phyloP scores from a whole-genome alignment of 805 yeast species.

The Saitoella complicata region DNA sequence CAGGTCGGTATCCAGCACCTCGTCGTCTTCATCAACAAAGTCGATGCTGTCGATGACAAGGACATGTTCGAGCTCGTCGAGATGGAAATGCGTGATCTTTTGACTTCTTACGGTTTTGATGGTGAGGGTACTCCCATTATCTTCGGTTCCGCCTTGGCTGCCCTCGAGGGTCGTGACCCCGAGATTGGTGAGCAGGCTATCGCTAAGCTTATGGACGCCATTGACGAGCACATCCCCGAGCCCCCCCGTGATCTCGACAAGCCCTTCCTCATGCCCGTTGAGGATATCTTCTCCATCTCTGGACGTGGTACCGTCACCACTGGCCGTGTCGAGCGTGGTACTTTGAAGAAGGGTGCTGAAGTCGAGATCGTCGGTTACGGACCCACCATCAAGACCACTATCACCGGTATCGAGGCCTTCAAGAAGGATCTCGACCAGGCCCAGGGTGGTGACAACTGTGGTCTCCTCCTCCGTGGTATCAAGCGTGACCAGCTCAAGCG shows the following conservation, averaged over 20 bases:
- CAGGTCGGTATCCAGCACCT: slow-evolving; percentile 98
- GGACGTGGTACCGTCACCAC: slow-evolving; percentile 99
- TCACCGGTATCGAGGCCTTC: slow-evolving; percentile 98
- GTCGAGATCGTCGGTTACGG: slow-evolving; percentile 90
- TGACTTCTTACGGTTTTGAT: slow-evolving; percentile 82
- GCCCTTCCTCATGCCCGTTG: slow-evolving; percentile 93
- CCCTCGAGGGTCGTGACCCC: slow-evolving; percentile 72
- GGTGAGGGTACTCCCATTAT: slow-evolving; percentile 96
- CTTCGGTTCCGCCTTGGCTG: slow-evolving; percentile 97
- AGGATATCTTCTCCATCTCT: slow-evolving; percentile 92
- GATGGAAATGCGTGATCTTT: slow-evolving; percentile 98
- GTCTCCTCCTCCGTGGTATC: slow-evolving; percentile 91
- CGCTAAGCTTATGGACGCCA: slow-evolving; percentile 65
- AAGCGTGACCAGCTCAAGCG: slow-evolving; percentile 93
- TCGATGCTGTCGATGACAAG: slow-evolving; percentile 93
- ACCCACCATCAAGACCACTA: slow-evolving; percentile 80
- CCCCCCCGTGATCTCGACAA: slow-evolving; percentile 92
- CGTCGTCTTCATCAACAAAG: slow-evolving; percentile 96
- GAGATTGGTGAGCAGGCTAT: slow-evolving; percentile 87
- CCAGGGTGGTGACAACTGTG: slow-evolving; percentile 98
- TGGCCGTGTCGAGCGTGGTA: slow-evolving; percentile 98
- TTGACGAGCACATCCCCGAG: slow-evolving; percentile 89
- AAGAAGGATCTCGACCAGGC: slow-evolving; percentile 96
- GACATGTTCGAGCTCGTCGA: slow-evolving; percentile 99
- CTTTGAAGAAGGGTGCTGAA: slow-evolving; percentile 95